A percentile compares a stretch with the other conserved stretches of the same genome.
phyloP scores from a whole-genome alignment of 305 asterid species.

The Fraxinus floribunda region DNA sequence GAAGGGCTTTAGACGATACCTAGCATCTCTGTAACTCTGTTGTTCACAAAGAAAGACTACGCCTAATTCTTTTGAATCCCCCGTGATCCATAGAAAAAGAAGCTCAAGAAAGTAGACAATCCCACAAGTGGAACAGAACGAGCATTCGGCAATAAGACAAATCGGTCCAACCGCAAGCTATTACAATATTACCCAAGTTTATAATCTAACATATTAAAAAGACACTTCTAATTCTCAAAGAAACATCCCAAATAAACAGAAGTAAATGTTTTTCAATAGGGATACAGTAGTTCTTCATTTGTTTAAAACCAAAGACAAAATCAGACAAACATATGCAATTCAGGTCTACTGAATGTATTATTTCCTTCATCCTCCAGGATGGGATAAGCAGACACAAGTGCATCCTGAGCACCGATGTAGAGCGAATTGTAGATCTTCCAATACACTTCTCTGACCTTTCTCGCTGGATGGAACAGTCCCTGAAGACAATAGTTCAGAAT shows the following conservation, averaged over 20 bases:
- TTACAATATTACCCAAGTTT: not conserved
- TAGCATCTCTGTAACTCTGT: too few species aligned
- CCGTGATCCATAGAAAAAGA: not conserved
- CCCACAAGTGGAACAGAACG: not conserved
- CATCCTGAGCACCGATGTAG: conserved; percentile 89
- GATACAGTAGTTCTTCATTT: not conserved
- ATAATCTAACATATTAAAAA: not conserved
- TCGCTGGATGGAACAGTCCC: conserved; percentile 95
- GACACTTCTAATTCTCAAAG: not conserved
- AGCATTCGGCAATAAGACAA: not conserved
- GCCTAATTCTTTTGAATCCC: too few species aligned
- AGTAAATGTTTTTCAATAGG: not conserved
- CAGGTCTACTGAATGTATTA: conserved; percentile 59
- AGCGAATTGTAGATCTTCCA: conserved; percentile 92
- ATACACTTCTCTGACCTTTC: conserved; percentile 94
- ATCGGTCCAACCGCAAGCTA: not conserved
- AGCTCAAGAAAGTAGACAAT: not conserved
- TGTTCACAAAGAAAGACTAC: too few species aligned
- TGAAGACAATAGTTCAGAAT: conserved; percentile 90
- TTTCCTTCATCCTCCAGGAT: conserved; percentile 71
- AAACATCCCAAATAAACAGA: not conserved
- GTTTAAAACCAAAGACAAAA: not conserved
- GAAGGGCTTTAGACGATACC: too few species aligned
- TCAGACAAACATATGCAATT: conserved; percentile 61
- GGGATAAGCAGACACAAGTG: conserved; percentile 90